Base-by-base conservation (phyloP, 805 yeast genomes). In the Aciculoconidium aculeatum region DNA sequence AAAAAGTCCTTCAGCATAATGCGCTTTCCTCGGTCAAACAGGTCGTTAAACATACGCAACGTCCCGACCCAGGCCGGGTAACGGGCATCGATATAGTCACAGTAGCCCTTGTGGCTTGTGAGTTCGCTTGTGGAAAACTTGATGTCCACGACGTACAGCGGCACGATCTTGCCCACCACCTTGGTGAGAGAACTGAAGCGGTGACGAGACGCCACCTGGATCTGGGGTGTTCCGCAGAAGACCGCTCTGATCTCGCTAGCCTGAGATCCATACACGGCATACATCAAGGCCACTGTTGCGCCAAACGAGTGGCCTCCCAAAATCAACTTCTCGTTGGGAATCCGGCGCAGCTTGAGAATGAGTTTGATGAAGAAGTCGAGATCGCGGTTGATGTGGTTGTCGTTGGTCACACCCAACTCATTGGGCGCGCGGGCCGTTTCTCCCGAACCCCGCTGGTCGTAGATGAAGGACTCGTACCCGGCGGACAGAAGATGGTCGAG, bases 291-390 rank as follows among this genome's bases (percentile, higher is more conserved):
- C 27, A 82, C 73, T 0, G 80, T 87, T 14, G 90, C 88, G 29
- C 94, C 94, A 87, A 82, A 80, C 6, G 87, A 80, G 39, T 77
- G 85, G 1, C 88, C 86, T 45, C 70, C 58, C 24, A 82, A 44
- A 41, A 60, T 67, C 16, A 80, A 41, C 35, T 69, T 70, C 27
- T 58, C 61, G 3, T 33, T 21, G 5, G 49, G 23, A 28, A 42
- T 49, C 8, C 30, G 27, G 21, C 51, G 35, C 14, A 60, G 58
- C n/a, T 65, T 62, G 12, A 65, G 42, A 25, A 66, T 67, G 22
- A 45, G 47, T 31, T 69, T 57, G 30, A 77, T 50, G 50, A 82
- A 69, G 42, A 61, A 69, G 31, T 78, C 75, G 40, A 81, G 57
- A 45, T 78, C 87, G 15, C 65, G 60, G 44, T 71, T 74, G 2